Conservation (phyloP, 352 stramenopile genomes). For the Plasmopara viticola region DNA sequence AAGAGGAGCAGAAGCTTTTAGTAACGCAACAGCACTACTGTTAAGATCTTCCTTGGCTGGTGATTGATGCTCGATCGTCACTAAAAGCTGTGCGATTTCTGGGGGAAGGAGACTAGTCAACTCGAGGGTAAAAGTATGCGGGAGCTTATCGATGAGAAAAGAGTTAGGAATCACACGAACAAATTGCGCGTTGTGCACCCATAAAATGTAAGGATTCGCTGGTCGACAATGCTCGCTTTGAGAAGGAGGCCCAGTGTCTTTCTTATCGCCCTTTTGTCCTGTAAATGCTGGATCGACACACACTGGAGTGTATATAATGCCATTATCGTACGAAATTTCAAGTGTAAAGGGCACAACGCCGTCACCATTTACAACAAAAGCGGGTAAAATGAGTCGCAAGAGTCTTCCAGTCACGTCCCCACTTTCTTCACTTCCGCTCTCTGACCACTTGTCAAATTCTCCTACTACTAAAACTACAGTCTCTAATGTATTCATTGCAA, state of each 20-base stretch:
- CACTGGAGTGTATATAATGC: conserved; percentile 36
- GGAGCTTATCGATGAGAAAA: conserved; percentile 33
- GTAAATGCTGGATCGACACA: conserved; percentile 15
- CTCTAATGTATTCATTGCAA: conserved; percentile 2
- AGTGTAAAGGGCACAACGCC: conserved; percentile 31
- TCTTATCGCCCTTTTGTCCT: conserved; percentile 5
- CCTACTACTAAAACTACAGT: conserved; percentile 1
- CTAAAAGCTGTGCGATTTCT: conserved; percentile 10
- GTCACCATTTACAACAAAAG: conserved; percentile 12
- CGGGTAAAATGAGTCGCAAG: conserved; percentile 26
- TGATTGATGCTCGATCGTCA: conserved; percentile 12
- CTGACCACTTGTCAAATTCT: conserved; percentile 13
- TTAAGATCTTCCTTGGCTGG: conserved; percentile 1
- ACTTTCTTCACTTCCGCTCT: conserved; percentile 17
- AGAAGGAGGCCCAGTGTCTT: not conserved
- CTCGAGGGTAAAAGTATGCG: conserved; percentile 35
- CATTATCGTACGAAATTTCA: conserved; percentile 57
- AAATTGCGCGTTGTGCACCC: conserved; percentile 38
- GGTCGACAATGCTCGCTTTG: conserved; percentile 1
- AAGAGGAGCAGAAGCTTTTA: conserved; percentile 17
- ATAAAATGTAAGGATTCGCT: conserved; percentile 26
- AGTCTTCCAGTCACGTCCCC: conserved; percentile 10
- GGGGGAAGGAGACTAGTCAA: conserved; percentile 25
- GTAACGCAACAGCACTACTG: not conserved
- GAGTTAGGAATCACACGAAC: conserved; percentile 45